Evolutionary conservation across 257 asterid genomes (phyloP).

Genomic region (Salvia hispanica): DNA sequence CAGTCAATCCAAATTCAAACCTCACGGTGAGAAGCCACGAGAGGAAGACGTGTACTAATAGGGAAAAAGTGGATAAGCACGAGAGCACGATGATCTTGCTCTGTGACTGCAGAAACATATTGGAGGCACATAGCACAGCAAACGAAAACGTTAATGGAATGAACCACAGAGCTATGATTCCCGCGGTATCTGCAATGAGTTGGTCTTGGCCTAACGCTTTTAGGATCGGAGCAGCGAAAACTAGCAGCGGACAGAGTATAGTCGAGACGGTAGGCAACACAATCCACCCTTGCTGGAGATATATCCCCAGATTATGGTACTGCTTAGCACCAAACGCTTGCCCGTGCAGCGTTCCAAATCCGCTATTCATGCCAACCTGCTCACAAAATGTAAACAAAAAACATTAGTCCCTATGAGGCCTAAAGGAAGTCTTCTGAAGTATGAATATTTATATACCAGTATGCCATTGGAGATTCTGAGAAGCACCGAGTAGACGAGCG

Average conservation of each 20-base stretch:
- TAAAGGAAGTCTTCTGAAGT: too few species aligned
- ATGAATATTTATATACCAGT: slow-evolving; percentile 31
- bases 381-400: background rate
- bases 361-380: slow-evolving; percentile 70
- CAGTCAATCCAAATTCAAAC: slow-evolving; percentile 51
- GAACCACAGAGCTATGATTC: slow-evolving; percentile 51
- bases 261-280: slow-evolving; percentile 27
- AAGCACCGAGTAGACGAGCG: slow-evolving; percentile 53
- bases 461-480: slow-evolving; percentile 53
- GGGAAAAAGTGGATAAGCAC: slow-evolving; percentile 48
- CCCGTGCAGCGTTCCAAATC: slow-evolving; percentile 67
- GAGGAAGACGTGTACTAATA: slow-evolving; percentile 48
- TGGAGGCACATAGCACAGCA: slow-evolving; percentile 53
- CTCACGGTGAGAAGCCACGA: slow-evolving; percentile 65
- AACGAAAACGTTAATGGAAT: slow-evolving; percentile 54
- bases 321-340: slow-evolving; percentile 75
- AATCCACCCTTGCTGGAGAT: slow-evolving; percentile 73
- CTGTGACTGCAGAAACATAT: slow-evolving; percentile 68
- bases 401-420: background rate
- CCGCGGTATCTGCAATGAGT: slow-evolving; percentile 44
- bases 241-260: slow-evolving; percentile 31
- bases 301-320: slow-evolving; percentile 68
- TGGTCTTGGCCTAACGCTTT: slow-evolving; percentile 61
- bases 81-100: slow-evolving; percentile 65
- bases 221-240: slow-evolving; percentile 55